Base-by-base conservation (phyloP, 2,329 filamentous ascomycete genomes). In the Thyridium curvatum region DNA sequence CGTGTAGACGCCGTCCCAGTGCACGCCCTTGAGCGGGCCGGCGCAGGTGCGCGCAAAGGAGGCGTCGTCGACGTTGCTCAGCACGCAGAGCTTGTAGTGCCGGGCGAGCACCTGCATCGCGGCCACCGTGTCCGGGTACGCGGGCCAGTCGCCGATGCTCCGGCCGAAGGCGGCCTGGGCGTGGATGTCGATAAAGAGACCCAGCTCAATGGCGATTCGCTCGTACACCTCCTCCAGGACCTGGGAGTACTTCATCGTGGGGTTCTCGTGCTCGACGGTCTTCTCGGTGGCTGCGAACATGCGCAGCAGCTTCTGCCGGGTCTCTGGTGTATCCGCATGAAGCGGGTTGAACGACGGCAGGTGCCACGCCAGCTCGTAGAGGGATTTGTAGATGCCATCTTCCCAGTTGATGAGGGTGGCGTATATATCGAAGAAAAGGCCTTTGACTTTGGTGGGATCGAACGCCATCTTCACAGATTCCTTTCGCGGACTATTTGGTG, bases 391-490 rank as follows among this genome's bases (percentile, higher is more conserved):
- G 41, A 87, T 72, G 42, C 83, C 83, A n/a, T 64, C 55, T 56
- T 88, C 82, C 84, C 83, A 88, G 65, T 90, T 83, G 43, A 90
- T 77, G 4, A 90, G 71, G 0, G 86, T 91, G 57, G 84, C 84
- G 58, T 86, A 90, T 65, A 84, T 79, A 61, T 91, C 85, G 61
- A 90, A 88, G 52, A 78, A 80, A 36, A 87, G 74, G 42, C 62
- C 54, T n/a, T 50, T 49, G 45, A 55, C 66, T 34, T 42, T 32
- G 14, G 47, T 53, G 12, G 55, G 50, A 44, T 49, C n/a, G n/a
- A n/a, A n/a, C n/a, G n/a, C n/a, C n/a, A n/a, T n/a, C n/a, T n/a
- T n/a, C n/a, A n/a, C n/a, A n/a, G n/a, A n/a, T n/a, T n/a, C n/a
- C n/a, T n/a, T n/a, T n/a, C n/a, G n/a, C n/a, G n/a, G n/a, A n/a